A percentile compares a stretch with the other conserved stretches of the same genome.
Evolutionary conservation across 139 green algal genomes (phyloP).

Genomic region (Auxenochlorella pyrenoidosa): DNA sequence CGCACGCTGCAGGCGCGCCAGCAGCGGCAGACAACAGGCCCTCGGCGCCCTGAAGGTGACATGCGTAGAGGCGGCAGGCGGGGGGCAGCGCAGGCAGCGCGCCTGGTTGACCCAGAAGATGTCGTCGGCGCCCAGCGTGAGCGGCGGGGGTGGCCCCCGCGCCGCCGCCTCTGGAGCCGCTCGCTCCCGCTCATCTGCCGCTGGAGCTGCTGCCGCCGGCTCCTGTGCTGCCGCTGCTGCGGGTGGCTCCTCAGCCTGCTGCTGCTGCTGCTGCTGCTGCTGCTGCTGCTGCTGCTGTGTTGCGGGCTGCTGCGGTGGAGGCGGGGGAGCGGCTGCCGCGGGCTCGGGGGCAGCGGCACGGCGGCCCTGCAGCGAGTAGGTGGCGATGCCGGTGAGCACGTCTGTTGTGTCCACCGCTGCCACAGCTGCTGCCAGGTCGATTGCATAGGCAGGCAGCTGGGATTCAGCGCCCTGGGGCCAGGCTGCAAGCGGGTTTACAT

Average conservation of each 20-base stretch:
- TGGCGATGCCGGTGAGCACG: conserved; percentile 34
- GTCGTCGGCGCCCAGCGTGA: conserved; percentile 77
- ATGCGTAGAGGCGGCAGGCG: not conserved
- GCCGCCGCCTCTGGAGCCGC: not conserved
- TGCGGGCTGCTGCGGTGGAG: not conserved
- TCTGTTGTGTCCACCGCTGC: conserved; percentile 50
- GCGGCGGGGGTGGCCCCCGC: conserved; percentile 58
- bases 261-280: too few relatives aligned
- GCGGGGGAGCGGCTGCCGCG: not conserved
- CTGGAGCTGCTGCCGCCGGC: not conserved
- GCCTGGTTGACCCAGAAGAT: conserved; percentile 81
- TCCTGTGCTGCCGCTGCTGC: not conserved
- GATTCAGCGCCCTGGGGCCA: conserved; percentile 6
- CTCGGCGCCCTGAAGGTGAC: too few relatives aligned
- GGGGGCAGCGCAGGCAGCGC: not conserved
- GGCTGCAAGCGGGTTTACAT: not conserved
- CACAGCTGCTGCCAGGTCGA: conserved; percentile 48
- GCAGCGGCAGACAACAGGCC: not conserved
- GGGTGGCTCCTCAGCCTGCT: too few relatives aligned
- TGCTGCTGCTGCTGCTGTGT: not conserved
- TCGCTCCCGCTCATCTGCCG: not conserved
- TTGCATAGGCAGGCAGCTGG: conserved; percentile 35
- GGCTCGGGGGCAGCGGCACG: not conserved
- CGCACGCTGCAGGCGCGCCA: not conserved
- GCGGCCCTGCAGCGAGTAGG: not conserved